These are phyloP conservation scores for Monilinia aucupariae DNA, from an alignment of 2,329 filamentous ascomycete species.

Conservation along the genomic window DNA sequence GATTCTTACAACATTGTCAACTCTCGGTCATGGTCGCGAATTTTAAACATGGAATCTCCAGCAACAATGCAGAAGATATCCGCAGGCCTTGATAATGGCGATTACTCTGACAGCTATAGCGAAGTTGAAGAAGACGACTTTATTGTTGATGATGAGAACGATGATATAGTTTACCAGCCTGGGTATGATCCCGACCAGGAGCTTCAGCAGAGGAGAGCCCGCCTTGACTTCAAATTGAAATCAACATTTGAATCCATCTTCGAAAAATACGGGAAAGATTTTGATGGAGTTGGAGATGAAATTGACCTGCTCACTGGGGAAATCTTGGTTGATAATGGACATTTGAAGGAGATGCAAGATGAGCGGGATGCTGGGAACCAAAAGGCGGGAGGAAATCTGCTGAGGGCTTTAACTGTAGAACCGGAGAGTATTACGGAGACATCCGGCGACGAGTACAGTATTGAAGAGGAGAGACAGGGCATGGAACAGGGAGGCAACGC, in stretches of 20 bases:
- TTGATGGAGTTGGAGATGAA: constrained; percentile 78
- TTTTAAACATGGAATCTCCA: constrained; percentile 49
- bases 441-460: constrained; percentile 30
- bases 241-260: constrained; percentile 85
- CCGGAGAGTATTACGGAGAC: constrained; percentile 25
- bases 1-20: not conserved
- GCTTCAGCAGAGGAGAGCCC: constrained; percentile 56
- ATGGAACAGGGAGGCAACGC: constrained; percentile 15
- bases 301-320: constrained; percentile 78
- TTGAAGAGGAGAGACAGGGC: constrained; percentile 31
- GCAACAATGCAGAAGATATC: constrained; percentile 57
- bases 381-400: constrained; percentile 19
- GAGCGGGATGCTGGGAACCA: constrained; percentile 46
- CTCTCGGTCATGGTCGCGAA: not conserved
- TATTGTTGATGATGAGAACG: constrained; percentile 15
- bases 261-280: constrained; percentile 79
- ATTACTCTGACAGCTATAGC: constrained; percentile 18
- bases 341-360: constrained; percentile 60
- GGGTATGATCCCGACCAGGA: constrained; percentile 50
- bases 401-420: constrained; percentile 32
- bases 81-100: constrained; percentile 31
- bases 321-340: constrained; percentile 87
- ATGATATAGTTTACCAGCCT: constrained; percentile 19
- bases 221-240: constrained; percentile 68
- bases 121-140: constrained; percentile 21